A percentile compares a stretch with the other conserved stretches of the same genome.
Evolutionary conservation across 2,329 filamentous ascomycete genomes (phyloP).

Genomic region (Aspergillus hiratsukae): DNA sequence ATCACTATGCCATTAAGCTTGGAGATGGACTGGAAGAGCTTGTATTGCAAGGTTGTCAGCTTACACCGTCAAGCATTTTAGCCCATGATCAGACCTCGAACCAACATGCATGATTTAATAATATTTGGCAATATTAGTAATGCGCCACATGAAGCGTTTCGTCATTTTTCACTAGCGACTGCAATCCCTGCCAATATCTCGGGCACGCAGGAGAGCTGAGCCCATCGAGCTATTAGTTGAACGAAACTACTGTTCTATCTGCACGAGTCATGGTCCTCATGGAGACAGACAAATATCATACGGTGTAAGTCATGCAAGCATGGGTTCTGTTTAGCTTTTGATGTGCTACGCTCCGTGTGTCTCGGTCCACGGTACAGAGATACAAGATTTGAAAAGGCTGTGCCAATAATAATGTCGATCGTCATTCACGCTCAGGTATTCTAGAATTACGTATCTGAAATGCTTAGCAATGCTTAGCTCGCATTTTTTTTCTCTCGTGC

Average conservation of each 20-base stretch:
- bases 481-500: not conserved
- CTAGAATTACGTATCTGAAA: slow-evolving; percentile 1
- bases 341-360: not conserved
- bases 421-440: not conserved
- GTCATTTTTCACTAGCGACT: not conserved
- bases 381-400: not conserved
- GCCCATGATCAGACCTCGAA: not conserved
- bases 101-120: not conserved
- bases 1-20: not conserved
- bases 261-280: not conserved
- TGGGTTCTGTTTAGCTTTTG: not conserved
- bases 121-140: not conserved
- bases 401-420: not conserved
- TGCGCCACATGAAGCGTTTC: not conserved
- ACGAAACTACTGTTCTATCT: not conserved
- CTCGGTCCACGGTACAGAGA: not conserved
- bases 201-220: not conserved
- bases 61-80: not conserved
- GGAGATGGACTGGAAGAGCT: not conserved
- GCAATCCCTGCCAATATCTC: not conserved
- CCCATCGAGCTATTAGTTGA: not conserved
- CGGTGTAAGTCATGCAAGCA: not conserved
- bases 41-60: not conserved
- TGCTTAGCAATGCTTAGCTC: slow-evolving; percentile 7
- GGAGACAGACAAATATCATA: too few relatives aligned